Evolutionary conservation across 176 grass and related monocot genomes (phyloP).

Genomic region (Microstegium vimineum): DNA sequence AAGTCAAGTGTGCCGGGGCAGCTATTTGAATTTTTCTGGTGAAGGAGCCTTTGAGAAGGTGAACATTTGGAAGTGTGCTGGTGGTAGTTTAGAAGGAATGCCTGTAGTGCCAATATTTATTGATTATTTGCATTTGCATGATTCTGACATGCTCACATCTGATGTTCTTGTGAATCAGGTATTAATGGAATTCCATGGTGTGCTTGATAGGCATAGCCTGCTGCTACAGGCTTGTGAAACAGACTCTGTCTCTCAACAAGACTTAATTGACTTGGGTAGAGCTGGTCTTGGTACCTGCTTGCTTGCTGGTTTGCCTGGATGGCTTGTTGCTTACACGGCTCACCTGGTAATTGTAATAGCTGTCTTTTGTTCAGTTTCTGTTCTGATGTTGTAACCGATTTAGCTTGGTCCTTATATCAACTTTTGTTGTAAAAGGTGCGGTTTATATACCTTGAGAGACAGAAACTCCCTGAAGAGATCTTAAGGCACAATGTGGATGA

Average conservation of each 20-base stretch:
- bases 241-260: conserved; percentile 82
- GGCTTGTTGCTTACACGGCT: conserved; percentile 95
- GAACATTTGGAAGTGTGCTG: conserved; percentile 20
- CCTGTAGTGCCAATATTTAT: not conserved
- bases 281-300: conserved; percentile 97
- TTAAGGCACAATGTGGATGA: conserved; percentile 86
- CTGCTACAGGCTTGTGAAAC: conserved; percentile 92
- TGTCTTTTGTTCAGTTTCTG: conserved; percentile 31
- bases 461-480: conserved; percentile 85
- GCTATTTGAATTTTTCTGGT: conserved; percentile 95
- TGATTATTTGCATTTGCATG: conserved; percentile 24
- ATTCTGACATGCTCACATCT: conserved; percentile 20
- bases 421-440: conserved; percentile 70
- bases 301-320: conserved; percentile 86
- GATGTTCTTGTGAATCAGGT: conserved; percentile 45
- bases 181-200: conserved; percentile 87
- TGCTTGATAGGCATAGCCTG: conserved; percentile 82
- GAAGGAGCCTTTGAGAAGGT: conserved; percentile 99
- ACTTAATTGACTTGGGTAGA: conserved; percentile 91
- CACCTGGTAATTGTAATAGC: conserved; percentile 60
- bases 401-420: not conserved
- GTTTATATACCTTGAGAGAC: conserved; percentile 93
- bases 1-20: conserved; percentile 96
- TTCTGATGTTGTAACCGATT: conserved; percentile 16
- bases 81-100: conserved; percentile 15